Conservation (phyloP, 2,329 filamentous ascomycete species). For the Xylaria sp. region DNA sequence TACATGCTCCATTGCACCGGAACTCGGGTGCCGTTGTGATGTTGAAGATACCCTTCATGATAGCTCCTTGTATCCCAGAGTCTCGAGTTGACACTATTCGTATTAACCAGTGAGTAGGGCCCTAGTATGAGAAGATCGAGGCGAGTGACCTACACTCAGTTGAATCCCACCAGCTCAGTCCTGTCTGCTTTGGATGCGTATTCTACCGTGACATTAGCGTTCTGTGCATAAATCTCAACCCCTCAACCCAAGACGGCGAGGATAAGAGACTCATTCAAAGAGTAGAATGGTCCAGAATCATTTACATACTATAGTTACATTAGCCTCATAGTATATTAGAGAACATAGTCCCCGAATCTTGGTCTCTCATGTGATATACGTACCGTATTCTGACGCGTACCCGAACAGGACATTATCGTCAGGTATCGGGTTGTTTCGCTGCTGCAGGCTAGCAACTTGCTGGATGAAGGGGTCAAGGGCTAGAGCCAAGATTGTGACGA, state of each 20-base stretch:
- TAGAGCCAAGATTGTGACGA: conserved; percentile 7
- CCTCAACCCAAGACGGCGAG: too few species aligned
- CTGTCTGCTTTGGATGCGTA: conserved; percentile 5
- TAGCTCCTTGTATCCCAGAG: conserved; percentile 15
- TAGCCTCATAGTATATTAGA: too few species aligned
- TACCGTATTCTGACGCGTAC: conserved; percentile 5
- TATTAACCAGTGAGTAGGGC: too few species aligned
- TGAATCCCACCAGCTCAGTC: not conserved
- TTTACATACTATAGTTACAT: too few species aligned
- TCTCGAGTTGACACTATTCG: conserved; percentile 8
- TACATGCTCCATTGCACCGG: conserved; percentile 13
- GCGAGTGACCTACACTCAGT: conserved; percentile 3
- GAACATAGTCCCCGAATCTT: too few species aligned
- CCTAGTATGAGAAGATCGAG: not conserved
- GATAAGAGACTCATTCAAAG: too few species aligned
- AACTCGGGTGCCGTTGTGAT: conserved; percentile 16
- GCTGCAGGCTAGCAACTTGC: conserved; percentile 10
- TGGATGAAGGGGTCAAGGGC: conserved; percentile 16
- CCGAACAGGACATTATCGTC: conserved; percentile 7
- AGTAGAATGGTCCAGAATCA: too few species aligned
- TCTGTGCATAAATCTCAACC: too few species aligned
- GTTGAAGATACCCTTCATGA: conserved; percentile 15
- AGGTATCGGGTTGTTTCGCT: conserved; percentile 7
- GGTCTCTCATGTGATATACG: too few species aligned
- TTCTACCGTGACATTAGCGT: too few species aligned